phyloP scores from a whole-genome alignment of 2,329 filamentous ascomycete species.

The Fusarium dimerum region DNA sequence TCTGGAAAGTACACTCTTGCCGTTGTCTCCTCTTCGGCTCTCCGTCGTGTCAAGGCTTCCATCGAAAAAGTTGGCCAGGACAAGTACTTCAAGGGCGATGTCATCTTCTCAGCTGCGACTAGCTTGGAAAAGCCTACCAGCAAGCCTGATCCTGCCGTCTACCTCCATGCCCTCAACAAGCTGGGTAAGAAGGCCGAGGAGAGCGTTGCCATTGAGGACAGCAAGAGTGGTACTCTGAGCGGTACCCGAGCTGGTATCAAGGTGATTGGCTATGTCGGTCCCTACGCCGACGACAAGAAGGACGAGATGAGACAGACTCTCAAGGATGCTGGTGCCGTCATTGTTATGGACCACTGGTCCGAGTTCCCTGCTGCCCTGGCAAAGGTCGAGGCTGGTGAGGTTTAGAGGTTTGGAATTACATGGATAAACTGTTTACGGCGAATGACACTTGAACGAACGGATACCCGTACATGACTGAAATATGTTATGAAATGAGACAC shows the following conservation, averaged over 20 bases:
- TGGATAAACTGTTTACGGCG: conserved; percentile 12
- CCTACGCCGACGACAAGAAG: conserved; percentile 64
- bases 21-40: conserved; percentile 79
- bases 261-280: conserved; percentile 82
- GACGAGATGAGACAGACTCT: conserved; percentile 66
- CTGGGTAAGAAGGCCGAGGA: conserved; percentile 71
- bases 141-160: conserved; percentile 90
- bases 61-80: conserved; percentile 78
- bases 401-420: conserved; percentile 22
- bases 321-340: conserved; percentile 59
- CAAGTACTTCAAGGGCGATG: conserved; percentile 74
- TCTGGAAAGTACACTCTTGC: conserved; percentile 69
- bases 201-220: conserved; percentile 84
- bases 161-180: conserved; percentile 73
- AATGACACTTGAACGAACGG: too few species aligned
- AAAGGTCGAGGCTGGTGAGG: conserved; percentile 46
- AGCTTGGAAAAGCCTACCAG: conserved; percentile 77
- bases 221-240: conserved; percentile 79
- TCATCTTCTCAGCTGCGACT: conserved; percentile 80
- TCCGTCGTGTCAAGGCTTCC: conserved; percentile 74
- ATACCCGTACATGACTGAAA: conserved; percentile 19
- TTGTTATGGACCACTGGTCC: conserved; percentile 62
- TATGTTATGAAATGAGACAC: too few species aligned
- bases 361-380: conserved; percentile 53
- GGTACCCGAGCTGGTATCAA: conserved; percentile 74